Evolutionary conservation across 768 basidiomycete genomes (phyloP).

Genomic region (Boletus bicolor): DNA sequence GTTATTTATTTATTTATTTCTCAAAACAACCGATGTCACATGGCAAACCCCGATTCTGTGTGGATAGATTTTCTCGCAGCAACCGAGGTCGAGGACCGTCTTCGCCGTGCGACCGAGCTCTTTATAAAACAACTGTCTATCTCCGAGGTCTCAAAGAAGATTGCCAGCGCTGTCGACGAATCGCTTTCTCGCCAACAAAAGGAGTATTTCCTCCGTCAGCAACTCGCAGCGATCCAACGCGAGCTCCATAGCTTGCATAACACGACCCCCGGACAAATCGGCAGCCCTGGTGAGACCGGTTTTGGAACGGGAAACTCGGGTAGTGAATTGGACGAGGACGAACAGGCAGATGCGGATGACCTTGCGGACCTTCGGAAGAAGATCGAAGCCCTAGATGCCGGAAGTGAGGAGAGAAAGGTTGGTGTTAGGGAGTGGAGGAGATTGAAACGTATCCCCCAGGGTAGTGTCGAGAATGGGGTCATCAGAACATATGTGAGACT

Average conservation of each 20-base stretch:
- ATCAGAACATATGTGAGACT: slow-evolving; percentile 72
- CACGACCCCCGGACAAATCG: slow-evolving; percentile 22
- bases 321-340: slow-evolving; percentile 71
- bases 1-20: background rate
- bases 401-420: slow-evolving; percentile 79
- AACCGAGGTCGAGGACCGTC: slow-evolving; percentile 56
- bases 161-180: slow-evolving; percentile 77
- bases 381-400: slow-evolving; percentile 70
- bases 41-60: background rate
- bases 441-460: slow-evolving; percentile 82
- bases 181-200: slow-evolving; percentile 86
- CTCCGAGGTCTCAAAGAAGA: slow-evolving; percentile 77
- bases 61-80: slow-evolving; percentile 57
- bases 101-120: slow-evolving; percentile 64
- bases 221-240: slow-evolving; percentile 75
- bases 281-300: slow-evolving; percentile 14
- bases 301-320: slow-evolving; percentile 26
- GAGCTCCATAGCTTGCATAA: slow-evolving; percentile 61
- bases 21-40: background rate
- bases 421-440: slow-evolving; percentile 81
- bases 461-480: slow-evolving; percentile 89
- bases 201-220: slow-evolving; percentile 81
- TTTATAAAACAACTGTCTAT: slow-evolving; percentile 76
- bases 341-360: slow-evolving; percentile 79
- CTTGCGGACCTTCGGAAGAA: slow-evolving; percentile 66